Conservation (phyloP, 2,329 filamentous ascomycete species). For the Colletotrichum graminicola region DNA sequence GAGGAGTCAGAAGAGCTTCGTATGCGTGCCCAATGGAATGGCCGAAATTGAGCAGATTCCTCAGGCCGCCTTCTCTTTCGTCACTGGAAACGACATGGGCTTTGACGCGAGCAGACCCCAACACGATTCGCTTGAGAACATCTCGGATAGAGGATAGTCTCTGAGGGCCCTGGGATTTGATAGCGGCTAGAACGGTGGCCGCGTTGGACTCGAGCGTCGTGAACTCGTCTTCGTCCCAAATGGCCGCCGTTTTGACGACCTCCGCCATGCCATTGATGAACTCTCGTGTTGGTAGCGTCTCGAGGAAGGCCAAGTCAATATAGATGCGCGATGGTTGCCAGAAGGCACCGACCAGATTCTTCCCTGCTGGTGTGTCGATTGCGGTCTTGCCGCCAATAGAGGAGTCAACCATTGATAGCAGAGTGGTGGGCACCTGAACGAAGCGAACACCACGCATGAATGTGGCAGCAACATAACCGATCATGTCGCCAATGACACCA, state of each 20-base stretch:
- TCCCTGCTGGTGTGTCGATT: conserved; percentile 94
- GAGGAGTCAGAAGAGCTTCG: conserved; percentile 94
- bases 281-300: conserved; percentile 89
- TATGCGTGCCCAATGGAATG: conserved; percentile 98
- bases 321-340: conserved; percentile 97
- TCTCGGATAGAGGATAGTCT: conserved; percentile 78
- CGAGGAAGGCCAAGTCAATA: conserved; percentile 91
- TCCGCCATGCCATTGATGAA: conserved; percentile 99
- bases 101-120: conserved; percentile 93
- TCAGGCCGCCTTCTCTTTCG: conserved; percentile 91
- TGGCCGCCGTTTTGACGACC: conserved; percentile 96
- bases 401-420: conserved; percentile 97
- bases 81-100: conserved; percentile 94
- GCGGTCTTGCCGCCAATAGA: conserved; percentile 99
- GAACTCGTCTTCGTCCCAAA: conserved; percentile 93
- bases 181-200: conserved; percentile 77
- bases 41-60: conserved; percentile 96
- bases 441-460: conserved; percentile 98
- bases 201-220: conserved; percentile 86
- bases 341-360: conserved; percentile 95
- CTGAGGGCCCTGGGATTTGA: conserved; percentile 64
- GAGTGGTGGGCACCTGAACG: conserved; percentile 94
- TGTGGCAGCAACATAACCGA: conserved; percentile 95
- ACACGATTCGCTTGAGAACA: conserved; percentile 81
- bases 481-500: conserved; percentile 97